Percentiles rank a stretch among this genome's conserved stretches.
phyloP scores from a whole-genome alignment of 805 yeast genomes.

The Candida morakotiae region DNA sequence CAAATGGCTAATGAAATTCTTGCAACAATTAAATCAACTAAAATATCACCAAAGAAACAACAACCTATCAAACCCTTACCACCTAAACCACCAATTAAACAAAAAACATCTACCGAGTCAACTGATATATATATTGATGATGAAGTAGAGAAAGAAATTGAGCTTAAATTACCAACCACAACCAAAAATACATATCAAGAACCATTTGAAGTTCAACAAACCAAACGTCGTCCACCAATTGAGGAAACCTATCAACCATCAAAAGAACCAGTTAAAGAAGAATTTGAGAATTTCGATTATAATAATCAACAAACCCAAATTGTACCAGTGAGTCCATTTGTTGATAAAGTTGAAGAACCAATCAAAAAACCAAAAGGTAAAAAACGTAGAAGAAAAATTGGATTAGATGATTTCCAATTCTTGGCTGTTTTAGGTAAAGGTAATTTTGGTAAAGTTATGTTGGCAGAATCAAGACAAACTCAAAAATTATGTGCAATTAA shows the following conservation, averaged over 20 bases:
- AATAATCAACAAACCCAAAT: slow-evolving; percentile 13
- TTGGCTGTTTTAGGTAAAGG: slow-evolving; percentile 97
- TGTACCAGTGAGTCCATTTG: slow-evolving; percentile 7
- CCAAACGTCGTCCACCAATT: slow-evolving; percentile 12
- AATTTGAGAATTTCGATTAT: slow-evolving; percentile 12
- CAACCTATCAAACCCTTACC: not conserved
- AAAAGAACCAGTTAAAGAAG: not conserved
- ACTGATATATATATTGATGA: slow-evolving; percentile 11
- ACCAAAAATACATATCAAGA: slow-evolving; percentile 22
- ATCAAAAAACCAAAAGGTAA: slow-evolving; percentile 19
- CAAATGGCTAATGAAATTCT: slow-evolving; percentile 90
- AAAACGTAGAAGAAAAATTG: slow-evolving; percentile 64
- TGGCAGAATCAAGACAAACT: slow-evolving; percentile 88
- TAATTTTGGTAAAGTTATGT: slow-evolving; percentile 96
- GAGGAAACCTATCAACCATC: slow-evolving; percentile 8
- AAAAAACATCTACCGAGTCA: not conserved
- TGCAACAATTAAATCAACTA: slow-evolving; percentile 73
- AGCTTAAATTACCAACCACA: slow-evolving; percentile 26
- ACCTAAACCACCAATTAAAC: not conserved
- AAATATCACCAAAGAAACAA: slow-evolving; percentile 13
- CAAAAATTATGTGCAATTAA: slow-evolving; percentile 87
- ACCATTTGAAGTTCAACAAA: slow-evolving; percentile 22
- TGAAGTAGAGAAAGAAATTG: slow-evolving; percentile 17
- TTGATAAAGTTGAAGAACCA: slow-evolving; percentile 5
- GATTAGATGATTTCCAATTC: slow-evolving; percentile 91